Evolutionary conservation across 371 early-diverging fungal species (phyloP), one percentile per base, ranked within the genome.

Genomic region (Mucor circinelloides): DNA sequence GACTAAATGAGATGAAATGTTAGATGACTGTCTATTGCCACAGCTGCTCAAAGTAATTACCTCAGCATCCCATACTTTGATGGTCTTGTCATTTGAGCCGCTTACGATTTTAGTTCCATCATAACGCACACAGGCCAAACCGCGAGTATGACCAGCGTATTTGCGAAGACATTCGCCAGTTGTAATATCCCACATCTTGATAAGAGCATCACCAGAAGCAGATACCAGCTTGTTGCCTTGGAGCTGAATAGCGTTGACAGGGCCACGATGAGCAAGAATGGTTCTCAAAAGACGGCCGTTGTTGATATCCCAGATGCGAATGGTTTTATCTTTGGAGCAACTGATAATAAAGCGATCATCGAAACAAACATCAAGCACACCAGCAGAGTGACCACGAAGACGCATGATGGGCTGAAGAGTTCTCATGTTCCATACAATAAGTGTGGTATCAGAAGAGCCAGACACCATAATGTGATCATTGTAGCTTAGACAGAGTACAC

Each of bases 31-130:
- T 58, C 6, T 64, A 25, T 21, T 48, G 55, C 50, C 23, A 19
- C 9, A 63, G 44, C 38, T 34, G 34, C 17, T 28, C 62, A 66
- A 71, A 6, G 9, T 46, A 46, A 46, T 46, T 46, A 46, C 77
- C 71, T 75, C 83, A 1, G 93, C 91, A 71, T 96, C 90, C 99
- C 99, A 99, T 5, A 99, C 81, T 71, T 91, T 90, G 72, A 99
- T 95, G 12, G 96, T 92, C 71, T 90, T 88, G 77, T 99, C 99
- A 78, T 97, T 93, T 15, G 96, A 96, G 8, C 98, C 99, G 15
- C 95, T 94, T 0, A 97, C 94, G 46, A 98, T 93, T 10, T 85
- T 80, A 58, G 89, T 85, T 19, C 97, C 96, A 73, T 95, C 94
- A 74, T 89, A 98, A 66, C 96, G 97, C 34, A 97, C 94, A 73